Evolutionary conservation across 2,329 filamentous ascomycete species (phyloP).

Genomic region (Neofusicoccum sp.): DNA sequence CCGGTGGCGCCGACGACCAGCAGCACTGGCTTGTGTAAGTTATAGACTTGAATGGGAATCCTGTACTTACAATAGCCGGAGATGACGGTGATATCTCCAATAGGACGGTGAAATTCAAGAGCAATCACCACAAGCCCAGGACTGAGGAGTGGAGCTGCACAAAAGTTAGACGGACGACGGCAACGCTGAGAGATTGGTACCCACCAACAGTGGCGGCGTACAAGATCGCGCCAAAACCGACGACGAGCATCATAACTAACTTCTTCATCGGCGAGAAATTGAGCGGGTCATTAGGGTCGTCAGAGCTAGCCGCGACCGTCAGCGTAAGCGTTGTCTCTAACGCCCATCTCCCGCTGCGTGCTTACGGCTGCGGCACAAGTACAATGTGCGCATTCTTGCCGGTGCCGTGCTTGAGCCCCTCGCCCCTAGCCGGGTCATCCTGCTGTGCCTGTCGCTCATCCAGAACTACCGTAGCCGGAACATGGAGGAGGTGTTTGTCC

Average conservation of each 20-base stretch:
- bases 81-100: constrained; percentile 36
- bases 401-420: constrained; percentile 32
- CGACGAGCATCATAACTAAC: constrained; percentile 31
- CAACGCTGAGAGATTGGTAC: neutral
- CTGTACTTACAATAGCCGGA: constrained; percentile 29
- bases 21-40: constrained; percentile 24
- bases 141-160: constrained; percentile 33
- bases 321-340: neutral
- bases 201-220: constrained; percentile 25
- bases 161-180: constrained; percentile 21
- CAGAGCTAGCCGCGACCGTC: constrained; percentile 20
- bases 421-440: constrained; percentile 20
- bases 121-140: constrained; percentile 36
- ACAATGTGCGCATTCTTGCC: constrained; percentile 34
- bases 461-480: constrained; percentile 34
- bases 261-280: constrained; percentile 37
- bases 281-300: constrained; percentile 37
- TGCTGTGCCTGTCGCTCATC: constrained; percentile 26
- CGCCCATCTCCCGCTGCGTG: neutral
- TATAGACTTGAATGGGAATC: neutral
- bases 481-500: constrained; percentile 33
- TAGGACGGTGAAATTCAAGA: constrained; percentile 26
- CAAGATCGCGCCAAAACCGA: constrained; percentile 33
- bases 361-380: constrained; percentile 35
- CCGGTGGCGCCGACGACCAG: constrained; percentile 35